phyloP scores from a whole-genome alignment of 345 rosid genomes.

The Excoecaria cochinchinensis region DNA sequence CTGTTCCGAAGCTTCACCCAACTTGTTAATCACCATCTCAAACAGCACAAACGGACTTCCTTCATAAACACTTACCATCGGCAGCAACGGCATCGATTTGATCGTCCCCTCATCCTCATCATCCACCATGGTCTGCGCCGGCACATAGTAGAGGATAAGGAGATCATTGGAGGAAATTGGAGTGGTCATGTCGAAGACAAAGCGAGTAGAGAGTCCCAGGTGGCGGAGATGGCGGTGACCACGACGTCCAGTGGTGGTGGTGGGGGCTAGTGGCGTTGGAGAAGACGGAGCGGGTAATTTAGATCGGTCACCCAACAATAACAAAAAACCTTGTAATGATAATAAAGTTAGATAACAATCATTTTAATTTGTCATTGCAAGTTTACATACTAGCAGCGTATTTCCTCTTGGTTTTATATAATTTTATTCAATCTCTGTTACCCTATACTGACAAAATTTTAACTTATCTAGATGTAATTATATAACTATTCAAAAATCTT shows the following conservation, averaged over 20 bases:
- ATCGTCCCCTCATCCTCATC: constrained; percentile 32
- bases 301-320: no score
- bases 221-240: constrained; percentile 45
- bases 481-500: no score
- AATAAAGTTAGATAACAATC: no score
- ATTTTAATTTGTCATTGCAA: no score
- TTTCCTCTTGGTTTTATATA: no score
- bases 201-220: constrained; percentile 71
- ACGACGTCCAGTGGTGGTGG: constrained; percentile 53
- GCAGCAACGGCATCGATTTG: constrained; percentile 49
- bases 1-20: constrained; percentile 62
- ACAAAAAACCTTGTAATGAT: no score
- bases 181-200: constrained; percentile 80
- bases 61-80: constrained; percentile 92
- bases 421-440: no score
- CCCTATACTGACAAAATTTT: no score
- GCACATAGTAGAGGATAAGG: constrained; percentile 69
- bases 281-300: no score
- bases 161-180: constrained; percentile 66
- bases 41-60: constrained; percentile 86
- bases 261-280: constrained; percentile 41
- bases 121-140: constrained; percentile 84
- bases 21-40: constrained; percentile 76
- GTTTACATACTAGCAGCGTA: no score
- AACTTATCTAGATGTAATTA: no score